Evolutionary conservation across 495 filamentous ascomycete genomes (phyloP).

Genomic region (Penicillium taxi): DNA sequence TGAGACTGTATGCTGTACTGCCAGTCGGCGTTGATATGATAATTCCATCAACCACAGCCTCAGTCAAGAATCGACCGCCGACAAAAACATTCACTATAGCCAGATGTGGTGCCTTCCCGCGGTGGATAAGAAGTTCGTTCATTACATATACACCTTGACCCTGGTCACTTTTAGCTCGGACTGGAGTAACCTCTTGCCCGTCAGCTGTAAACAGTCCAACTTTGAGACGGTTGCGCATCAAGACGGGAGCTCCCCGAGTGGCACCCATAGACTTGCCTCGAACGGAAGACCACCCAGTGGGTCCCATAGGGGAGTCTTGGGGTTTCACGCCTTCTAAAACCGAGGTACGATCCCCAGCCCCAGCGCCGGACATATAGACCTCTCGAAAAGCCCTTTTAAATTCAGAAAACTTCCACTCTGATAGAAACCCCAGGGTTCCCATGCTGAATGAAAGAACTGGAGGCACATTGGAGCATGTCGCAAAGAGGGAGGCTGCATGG

Average conservation of each 20-base stretch:
- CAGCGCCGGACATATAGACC: conserved; percentile 84
- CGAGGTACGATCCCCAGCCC: conserved; percentile 40
- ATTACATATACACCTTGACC: conserved; percentile 66
- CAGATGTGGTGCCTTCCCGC: conserved; percentile 80
- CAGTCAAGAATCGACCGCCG: conserved; percentile 76
- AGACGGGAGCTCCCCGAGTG: conserved; percentile 61
- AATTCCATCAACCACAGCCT: conserved; percentile 90
- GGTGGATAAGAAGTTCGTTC: conserved; percentile 91
- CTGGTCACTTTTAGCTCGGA: conserved; percentile 35
- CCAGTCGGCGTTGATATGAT: conserved; percentile 91
- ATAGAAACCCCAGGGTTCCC: conserved; percentile 90
- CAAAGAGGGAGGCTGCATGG: conserved; percentile 84
- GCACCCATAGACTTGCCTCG: conserved; percentile 77
- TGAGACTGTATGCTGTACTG: conserved; percentile 90
- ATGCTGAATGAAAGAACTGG: conserved; percentile 95
- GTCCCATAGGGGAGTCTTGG: conserved; percentile 19
- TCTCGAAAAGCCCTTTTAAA: conserved; percentile 86
- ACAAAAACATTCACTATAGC: conserved; percentile 84
- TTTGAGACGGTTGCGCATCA: conserved; percentile 78
- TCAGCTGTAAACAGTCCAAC: conserved; percentile 66
- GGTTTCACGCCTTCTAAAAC: conserved; percentile 20
- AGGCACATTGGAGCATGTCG: conserved; percentile 69
- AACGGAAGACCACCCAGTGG: conserved; percentile 61
- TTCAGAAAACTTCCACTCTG: conserved; percentile 92
- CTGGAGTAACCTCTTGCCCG: conserved; percentile 36